Base-by-base conservation (phyloP, 768 basidiomycete genomes). In the Austroboletus eburneus region DNA sequence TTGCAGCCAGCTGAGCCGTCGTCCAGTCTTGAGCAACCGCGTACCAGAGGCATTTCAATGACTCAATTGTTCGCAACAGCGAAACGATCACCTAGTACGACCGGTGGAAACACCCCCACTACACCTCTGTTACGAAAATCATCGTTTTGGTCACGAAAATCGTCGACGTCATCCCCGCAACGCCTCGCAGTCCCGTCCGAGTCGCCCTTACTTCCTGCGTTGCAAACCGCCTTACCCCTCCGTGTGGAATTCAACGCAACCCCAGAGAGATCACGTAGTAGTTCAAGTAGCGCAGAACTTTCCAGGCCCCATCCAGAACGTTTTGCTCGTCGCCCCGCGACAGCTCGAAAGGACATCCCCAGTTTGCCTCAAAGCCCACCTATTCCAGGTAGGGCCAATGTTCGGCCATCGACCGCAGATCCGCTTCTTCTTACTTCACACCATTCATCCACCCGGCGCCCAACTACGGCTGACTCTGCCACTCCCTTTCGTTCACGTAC, bases 131-230 rank as follows among this genome's bases (percentile, higher is more conserved):
- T 74, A 10, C 77, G 83, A 42, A 80, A 79, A 60, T 57, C 79
- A 9, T 87, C 86, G 6, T 86, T 87, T 56, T 87, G 85, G 84
- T 70, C 68, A 38, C 75, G 78, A 48, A 81, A 72, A 65, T 72
- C 61, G 16, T 52, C 53, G 36, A 78, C 71, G 63, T 74, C 63
- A 8, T 54, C 56, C 24, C 55, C 56, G 12, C 56, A 63, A 40
- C 59, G 56, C 41, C 53, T 66, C 37, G 43, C 64, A 43, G 56
- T 66, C 14, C 63, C 68, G 39, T 48, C 62, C 9, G 57, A 54
- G 37, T 63, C 69, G 51, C 57, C 69, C 23, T 56, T 67, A 2
- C 66, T 75, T 27, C 72, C 71, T 21, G 54, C 64, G 14, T 51
- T 75, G 13, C 72, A 68, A 9, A 69, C 78, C 14, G 58, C 73